Base-by-base conservation (phyloP, 371 early-diverging fungal genomes). In the Basidiobolus heterosporus region DNA sequence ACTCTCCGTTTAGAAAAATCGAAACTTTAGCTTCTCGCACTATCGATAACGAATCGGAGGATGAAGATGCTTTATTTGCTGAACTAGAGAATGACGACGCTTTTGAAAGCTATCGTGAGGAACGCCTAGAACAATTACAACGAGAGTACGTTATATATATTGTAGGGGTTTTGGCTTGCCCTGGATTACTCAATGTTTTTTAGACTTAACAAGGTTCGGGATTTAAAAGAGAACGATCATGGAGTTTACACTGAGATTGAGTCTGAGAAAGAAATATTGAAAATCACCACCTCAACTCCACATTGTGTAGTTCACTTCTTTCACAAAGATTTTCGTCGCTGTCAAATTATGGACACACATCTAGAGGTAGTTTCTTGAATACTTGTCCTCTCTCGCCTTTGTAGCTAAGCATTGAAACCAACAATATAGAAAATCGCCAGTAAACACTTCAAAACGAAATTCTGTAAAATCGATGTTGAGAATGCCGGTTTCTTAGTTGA, bases 331-430 rank as follows among this genome's bases (percentile, higher is more conserved):
- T 97, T 95, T 64, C 73, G 88, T 50, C 72, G 91, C 38, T 95
- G 98, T 56, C 76, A 85, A 58, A 87, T 94, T 41, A 79, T 97
- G 65, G 91, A 95, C 62, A 76, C 65, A 49, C 95, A 97, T 61
- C 57, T 94, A 41, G 75, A 78, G 57, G 78, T 80, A 63, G 36
- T n/a, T 46, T 38, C 20, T 36, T 9, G 3, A 20, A 36, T 24
- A 22, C 8, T 38, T n/a, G 13, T 5, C 21, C n/a, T 47, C 39
- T 3, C 17, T 23, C 5, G 20, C 13, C 18, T 11, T 15, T 38
- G 35, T 36, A 40, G 44, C 14, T 24, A 17, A 38, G 24, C 21
- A 38, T 13, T n/a, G n/a, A n/a, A n/a, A n/a, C 35, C 20, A 17
- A 36, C 15, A n/a, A n/a, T n/a, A n/a, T 55, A 76, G 74, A 52